Base-by-base conservation (phyloP, 2,329 filamentous ascomycete genomes). In the Stenocarpella maydis region DNA sequence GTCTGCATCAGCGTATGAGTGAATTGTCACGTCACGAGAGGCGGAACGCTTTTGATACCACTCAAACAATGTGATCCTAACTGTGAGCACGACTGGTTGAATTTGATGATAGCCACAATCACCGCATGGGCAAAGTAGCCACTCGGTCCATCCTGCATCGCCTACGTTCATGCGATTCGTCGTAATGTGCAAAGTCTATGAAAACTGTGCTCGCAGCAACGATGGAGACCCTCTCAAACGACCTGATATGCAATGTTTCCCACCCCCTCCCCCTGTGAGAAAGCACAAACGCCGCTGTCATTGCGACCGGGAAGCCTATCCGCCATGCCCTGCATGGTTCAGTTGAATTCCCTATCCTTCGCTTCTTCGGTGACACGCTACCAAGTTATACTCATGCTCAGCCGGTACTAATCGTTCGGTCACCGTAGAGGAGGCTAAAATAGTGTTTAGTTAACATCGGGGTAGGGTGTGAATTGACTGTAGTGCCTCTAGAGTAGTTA, bases 1-100 rank as follows among this genome's bases (percentile, higher is more conserved):
- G 82, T 80, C 12, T 90, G 88, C 74, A 78, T 87, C 24, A 49
- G 28, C 17, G 54, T 53, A 31, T 67, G 47, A 45, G 24, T 67
- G 47, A 45, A 24, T 9, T n/a, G n/a, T 12, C n/a, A 26, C 17
- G 15, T n/a, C 17, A 47, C 50, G 37, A 37, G 4, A 26, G 28
- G 14, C 19, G 21, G n/a, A 26, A 41, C 17, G 43, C 14, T 15
- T 8, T 14, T 24, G 21, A 8, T 45, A 61, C 64, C 61, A 60
- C 10, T 49, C 14, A n/a, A 17, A 47, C 52, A 53, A 47, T 9
- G 15, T 37, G 21, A 37, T 4, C n/a, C 17, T 34, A n/a, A 28
- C 26, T 58, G 52, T 24, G 19, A 43, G 63, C 47, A 66, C 15
- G 17, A 7, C 5, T 15, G 19, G 14, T 41, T 12, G 12, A 10